Evolutionary conservation across 352 stramenopile genomes (phyloP), one percentile per base, ranked within the genome.

Genomic region (Phytophthora vignae): DNA sequence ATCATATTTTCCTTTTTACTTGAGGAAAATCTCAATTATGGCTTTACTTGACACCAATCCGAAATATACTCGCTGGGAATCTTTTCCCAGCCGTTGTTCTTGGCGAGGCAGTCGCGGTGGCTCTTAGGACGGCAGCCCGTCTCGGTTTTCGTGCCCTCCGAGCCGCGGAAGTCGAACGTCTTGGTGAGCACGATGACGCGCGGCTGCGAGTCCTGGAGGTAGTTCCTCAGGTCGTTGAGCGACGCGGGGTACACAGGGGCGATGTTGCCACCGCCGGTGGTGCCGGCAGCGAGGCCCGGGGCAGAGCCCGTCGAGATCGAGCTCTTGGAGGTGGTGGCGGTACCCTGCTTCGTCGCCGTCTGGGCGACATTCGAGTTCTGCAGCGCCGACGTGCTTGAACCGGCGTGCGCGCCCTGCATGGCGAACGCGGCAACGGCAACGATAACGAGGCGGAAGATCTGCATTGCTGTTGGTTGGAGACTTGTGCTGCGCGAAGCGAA

Each of bases 51-150:
- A n/a, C n/a, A n/a, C n/a, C n/a, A n/a, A n/a, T n/a, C n/a, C n/a
- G n/a, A n/a, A n/a, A n/a, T n/a, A n/a, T n/a, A n/a, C n/a, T n/a
- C n/a, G n/a, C n/a, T n/a, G n/a, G n/a, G n/a, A n/a, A n/a, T n/a
- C n/a, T n/a, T n/a, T n/a, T n/a, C n/a, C n/a, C n/a, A n/a, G 33
- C 33, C 33, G 71, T 53, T 40, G 33, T 40, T 40, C 33, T 40
- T 40, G 8, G 33, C 33, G 11, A 40, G 33, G 33, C 33, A 40
- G 33, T 40, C 33, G 33, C 33, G 33, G 33, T 40, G 33, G 9
- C 33, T 40, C 36, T 42, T 42, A 17, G 36, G 36, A 17, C 36
- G 36, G 36, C 36, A 42, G 36, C 36, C 36, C 11, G 36, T 42
- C 36, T 42, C 36, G 36, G 36, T 42, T 12, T 42, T 42, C 36